These are phyloP conservation scores for Sporisorium graminicola DNA, from an alignment of 1,284 basidiomycete species.

Conservation along the genomic window DNA sequence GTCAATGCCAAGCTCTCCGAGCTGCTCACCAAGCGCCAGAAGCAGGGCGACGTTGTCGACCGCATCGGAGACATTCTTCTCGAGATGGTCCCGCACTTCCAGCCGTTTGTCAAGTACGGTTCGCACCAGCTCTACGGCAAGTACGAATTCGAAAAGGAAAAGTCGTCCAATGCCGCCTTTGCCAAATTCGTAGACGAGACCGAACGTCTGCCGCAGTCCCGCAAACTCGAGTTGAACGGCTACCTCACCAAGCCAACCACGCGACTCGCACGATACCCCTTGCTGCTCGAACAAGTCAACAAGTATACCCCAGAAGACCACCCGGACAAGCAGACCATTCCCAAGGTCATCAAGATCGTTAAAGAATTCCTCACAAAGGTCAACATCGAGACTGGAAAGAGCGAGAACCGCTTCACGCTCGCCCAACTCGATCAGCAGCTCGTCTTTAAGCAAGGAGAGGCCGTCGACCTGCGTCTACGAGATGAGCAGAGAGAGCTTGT, in stretches of 20 bases:
- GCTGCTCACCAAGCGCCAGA: constrained; percentile 94
- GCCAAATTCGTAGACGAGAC: constrained; percentile 93
- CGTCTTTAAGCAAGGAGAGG: constrained; percentile 84
- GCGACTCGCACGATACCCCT: constrained; percentile 92
- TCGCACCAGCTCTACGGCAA: constrained; percentile 98
- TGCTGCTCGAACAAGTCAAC: constrained; percentile 89
- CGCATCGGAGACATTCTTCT: constrained; percentile 91
- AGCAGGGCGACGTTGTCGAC: constrained; percentile 91
- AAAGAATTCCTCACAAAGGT: constrained; percentile 88
- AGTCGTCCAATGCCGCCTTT: constrained; percentile 91
- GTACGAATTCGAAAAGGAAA: constrained; percentile 99
- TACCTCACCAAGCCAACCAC: constrained; percentile 98
- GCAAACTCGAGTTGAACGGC: constrained; percentile 96
- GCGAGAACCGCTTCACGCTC: constrained; percentile 92
- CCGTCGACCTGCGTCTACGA: constrained; percentile 85
- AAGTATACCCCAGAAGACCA: constrained; percentile 94
- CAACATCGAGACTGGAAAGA: constrained; percentile 90
- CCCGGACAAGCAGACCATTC: constrained; percentile 84
- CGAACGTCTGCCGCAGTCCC: constrained; percentile 91
- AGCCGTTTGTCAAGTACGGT: constrained; percentile 91
- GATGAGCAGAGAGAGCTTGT: constrained; percentile 92
- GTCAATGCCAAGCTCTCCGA: constrained; percentile 92
- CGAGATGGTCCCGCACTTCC: constrained; percentile 89
- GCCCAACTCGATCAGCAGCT: constrained; percentile 89
- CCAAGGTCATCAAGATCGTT: constrained; percentile 83